phyloP scores from a whole-genome alignment of 495 filamentous ascomycete genomes.

The Friedmanniomyces simplex region DNA sequence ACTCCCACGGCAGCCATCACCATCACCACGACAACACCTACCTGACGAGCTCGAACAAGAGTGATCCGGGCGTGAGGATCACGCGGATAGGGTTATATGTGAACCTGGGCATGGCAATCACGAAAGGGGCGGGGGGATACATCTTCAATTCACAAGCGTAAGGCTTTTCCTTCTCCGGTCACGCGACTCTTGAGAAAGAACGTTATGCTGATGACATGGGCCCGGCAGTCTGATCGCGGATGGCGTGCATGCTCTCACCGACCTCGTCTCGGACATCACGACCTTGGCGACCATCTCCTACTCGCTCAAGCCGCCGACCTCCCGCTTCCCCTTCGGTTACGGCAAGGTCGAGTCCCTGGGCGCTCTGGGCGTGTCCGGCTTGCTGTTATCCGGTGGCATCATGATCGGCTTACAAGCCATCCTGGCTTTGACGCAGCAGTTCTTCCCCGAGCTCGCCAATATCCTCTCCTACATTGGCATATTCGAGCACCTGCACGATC shows the following conservation, averaged over 20 bases:
- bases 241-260: conserved; percentile 87
- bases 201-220: background rate
- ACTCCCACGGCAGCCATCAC: conserved; percentile 58
- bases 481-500: conserved; percentile 49
- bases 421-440: conserved; percentile 64
- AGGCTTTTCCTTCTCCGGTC: background rate
- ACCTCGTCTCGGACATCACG: conserved; percentile 87
- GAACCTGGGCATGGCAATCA: conserved; percentile 87
- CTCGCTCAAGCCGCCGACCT: conserved; percentile 72
- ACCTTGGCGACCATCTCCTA: conserved; percentile 88
- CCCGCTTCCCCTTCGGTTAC: conserved; percentile 77
- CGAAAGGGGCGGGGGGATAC: conserved; percentile 85
- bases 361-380: conserved; percentile 79
- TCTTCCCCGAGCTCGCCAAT: conserved; percentile 62
- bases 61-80: conserved; percentile 89
- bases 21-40: conserved; percentile 74
- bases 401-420: conserved; percentile 80
- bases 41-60: conserved; percentile 76
- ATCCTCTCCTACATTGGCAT: conserved; percentile 51
- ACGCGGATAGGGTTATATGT: conserved; percentile 85
- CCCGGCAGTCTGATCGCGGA: conserved; percentile 69
- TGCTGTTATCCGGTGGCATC: conserved; percentile 76
- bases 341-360: conserved; percentile 97
- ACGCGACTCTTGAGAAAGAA: background rate
- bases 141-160: conserved; percentile 74